Evolutionary conservation across 2,329 filamentous ascomycete genomes (phyloP).

Genomic region (Cladosporium austrohemisphaericum): DNA sequence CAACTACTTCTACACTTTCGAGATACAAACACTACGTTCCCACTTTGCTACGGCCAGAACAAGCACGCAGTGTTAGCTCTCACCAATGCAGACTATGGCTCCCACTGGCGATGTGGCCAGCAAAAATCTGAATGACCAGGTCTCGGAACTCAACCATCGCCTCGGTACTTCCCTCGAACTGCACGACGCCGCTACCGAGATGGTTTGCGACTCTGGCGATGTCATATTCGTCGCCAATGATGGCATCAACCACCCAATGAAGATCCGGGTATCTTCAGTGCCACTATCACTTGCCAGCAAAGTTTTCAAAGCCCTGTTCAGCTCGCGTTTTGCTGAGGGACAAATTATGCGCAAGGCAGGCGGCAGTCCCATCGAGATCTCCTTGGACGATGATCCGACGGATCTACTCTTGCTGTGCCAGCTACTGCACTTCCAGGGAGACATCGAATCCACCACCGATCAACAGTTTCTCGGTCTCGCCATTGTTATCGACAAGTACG

Average conservation of each 20-base stretch:
- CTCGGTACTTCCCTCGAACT: too few relatives aligned
- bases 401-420: constrained; percentile 13
- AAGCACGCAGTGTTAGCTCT: too few relatives aligned
- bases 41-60: too few relatives aligned
- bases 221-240: constrained; percentile 19
- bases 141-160: too few relatives aligned
- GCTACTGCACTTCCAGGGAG: constrained; percentile 14
- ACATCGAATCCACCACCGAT: not conserved
- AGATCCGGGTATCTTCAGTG: constrained; percentile 19
- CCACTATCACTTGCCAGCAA: constrained; percentile 17
- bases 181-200: constrained; percentile 11
- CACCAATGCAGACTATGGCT: too few relatives aligned
- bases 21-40: too few relatives aligned
- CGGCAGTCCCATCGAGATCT: constrained; percentile 7
- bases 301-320: constrained; percentile 19
- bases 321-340: constrained; percentile 18
- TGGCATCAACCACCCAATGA: constrained; percentile 14
- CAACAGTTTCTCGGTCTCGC: constrained; percentile 8
- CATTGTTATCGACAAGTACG: constrained; percentile 19
- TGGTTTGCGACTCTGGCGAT: constrained; percentile 19
- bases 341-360: not conserved
- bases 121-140: too few relatives aligned
- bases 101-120: too few relatives aligned
- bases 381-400: constrained; percentile 9
- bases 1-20: too few relatives aligned